phyloP scores from a whole-genome alignment of 306 rosid species.

The Vigna mungo region DNA sequence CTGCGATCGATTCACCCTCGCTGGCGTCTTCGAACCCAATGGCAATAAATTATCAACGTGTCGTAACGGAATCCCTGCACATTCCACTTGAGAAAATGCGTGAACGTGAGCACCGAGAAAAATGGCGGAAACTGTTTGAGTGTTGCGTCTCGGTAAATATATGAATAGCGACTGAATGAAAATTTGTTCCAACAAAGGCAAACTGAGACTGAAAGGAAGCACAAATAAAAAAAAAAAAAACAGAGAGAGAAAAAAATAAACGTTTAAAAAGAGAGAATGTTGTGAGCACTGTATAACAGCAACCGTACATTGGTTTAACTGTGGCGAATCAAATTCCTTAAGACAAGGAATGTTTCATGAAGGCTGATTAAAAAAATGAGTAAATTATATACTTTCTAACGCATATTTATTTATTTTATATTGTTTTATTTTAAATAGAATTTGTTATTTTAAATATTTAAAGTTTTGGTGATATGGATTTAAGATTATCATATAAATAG shows the following conservation, averaged over 20 bases:
- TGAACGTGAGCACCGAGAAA: constrained; percentile 35
- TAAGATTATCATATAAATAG: too few relatives aligned
- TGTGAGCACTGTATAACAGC: background rate
- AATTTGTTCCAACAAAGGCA: background rate
- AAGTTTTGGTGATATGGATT: too few relatives aligned
- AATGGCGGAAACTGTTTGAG: constrained; percentile 34
- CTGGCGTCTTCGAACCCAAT: background rate
- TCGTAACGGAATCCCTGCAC: constrained; percentile 36
- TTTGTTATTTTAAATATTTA: too few relatives aligned
- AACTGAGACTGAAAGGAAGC: background rate
- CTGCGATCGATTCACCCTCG: constrained; percentile 6
- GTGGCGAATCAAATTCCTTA: background rate
- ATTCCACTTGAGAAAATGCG: constrained; percentile 40
- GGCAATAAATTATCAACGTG: constrained; percentile 28
- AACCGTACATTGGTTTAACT: background rate
- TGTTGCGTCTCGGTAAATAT: constrained; percentile 9
- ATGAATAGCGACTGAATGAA: background rate
- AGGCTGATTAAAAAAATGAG: background rate
- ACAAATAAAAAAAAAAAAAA: background rate
- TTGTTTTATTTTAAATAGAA: too few relatives aligned
- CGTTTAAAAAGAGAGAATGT: background rate
- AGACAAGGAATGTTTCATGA: background rate
- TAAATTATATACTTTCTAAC: too few relatives aligned
- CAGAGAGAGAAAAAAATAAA: background rate
- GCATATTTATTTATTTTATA: too few relatives aligned